Base-by-base conservation (phyloP, 2,329 filamentous ascomycete species). In the Alternaria dauci region DNA sequence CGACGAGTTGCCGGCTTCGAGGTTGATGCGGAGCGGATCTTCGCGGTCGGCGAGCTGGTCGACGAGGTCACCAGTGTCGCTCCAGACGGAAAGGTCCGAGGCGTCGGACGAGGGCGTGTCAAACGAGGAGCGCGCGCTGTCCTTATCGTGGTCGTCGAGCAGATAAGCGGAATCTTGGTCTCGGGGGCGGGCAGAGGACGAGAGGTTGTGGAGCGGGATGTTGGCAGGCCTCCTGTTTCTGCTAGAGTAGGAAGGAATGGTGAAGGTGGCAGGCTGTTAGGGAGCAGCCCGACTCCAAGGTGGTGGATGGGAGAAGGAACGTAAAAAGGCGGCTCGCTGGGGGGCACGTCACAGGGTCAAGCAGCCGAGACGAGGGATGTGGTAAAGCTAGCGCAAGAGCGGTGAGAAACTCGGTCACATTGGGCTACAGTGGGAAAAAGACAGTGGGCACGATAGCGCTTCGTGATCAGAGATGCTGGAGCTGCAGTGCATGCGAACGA, bases 31-130 rank as follows among this genome's bases (percentile, higher is more conserved):
- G 69, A 96, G 85, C 61, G 93, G 92, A 78, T 97, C 92, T 80
- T 94, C 88, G 74, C 89, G 88, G 83, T 91, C 90, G 73, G 88
- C 91, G 71, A 94, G 85, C 85, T 96, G 94, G 82, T 97, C 94
- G 74, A 92, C 93, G 73, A 98, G 88, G 81, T 98, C 95, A 75
- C 93, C 94, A 44, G 94, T 97, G 80, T 97, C 93, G 76, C 92
- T 94, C 93, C 93, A 97, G 71, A 91, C 88, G 60, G 89, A 92
- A 79, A 92, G 91, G 73, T 90, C 88, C 62, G 88, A 91, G 78
- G 84, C 84, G 62, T 84, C 84, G 62, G 79, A 83, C 66, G 86
- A 88, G 58, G 84, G 84, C 73, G 79, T 79, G 72, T 82, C 81
- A 63, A 80, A 81, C 74, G 86, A 87, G 69, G 83, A 85, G 76